A percentile compares a stretch with the other conserved stretches of the same genome.
These are phyloP conservation scores for Macrophomina phaseolina DNA, from an alignment of 2,329 filamentous ascomycete genomes.

Conservation along the genomic window DNA sequence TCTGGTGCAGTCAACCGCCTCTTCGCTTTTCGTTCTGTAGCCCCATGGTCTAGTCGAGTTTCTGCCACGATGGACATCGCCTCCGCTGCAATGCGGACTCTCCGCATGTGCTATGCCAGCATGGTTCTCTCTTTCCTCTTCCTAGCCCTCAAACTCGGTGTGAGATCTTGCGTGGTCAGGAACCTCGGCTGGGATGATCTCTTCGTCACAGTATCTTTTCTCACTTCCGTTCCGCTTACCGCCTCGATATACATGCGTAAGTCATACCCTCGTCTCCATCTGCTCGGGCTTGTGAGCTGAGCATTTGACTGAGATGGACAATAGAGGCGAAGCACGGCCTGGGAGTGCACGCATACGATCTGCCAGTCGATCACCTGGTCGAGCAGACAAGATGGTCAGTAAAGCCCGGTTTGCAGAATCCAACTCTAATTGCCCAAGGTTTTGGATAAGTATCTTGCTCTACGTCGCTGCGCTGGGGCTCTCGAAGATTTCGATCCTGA, in stretches of 20 bases:
- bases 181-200: constrained; percentile 14
- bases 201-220: not conserved
- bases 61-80: constrained; percentile 5
- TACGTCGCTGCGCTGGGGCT: constrained; percentile 40
- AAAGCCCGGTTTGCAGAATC: too few relatives aligned
- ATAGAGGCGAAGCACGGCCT: constrained; percentile 40
- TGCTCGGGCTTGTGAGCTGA: too few relatives aligned
- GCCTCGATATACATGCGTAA: constrained; percentile 10
- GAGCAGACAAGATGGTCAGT: not conserved
- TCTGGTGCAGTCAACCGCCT: not conserved
- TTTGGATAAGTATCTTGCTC: constrained; percentile 42
- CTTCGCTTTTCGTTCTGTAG: not conserved
- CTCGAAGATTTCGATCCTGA: constrained; percentile 39
- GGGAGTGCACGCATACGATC: constrained; percentile 33
- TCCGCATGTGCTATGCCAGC: not conserved
- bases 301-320: not conserved
- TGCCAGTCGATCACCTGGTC: not conserved
- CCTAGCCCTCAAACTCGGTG: constrained; percentile 5
- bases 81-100: not conserved
- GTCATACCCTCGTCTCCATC: not conserved
- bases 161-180: not conserved
- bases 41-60: not conserved
- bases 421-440: constrained; percentile 22
- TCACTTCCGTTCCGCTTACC: constrained; percentile 6
- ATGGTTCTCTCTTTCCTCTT: not conserved